Percentiles rank a stretch among this genome's conserved stretches.
Conservation (phyloP, 23 red algal genomes). For the Gracilaria gracilis region DNA sequence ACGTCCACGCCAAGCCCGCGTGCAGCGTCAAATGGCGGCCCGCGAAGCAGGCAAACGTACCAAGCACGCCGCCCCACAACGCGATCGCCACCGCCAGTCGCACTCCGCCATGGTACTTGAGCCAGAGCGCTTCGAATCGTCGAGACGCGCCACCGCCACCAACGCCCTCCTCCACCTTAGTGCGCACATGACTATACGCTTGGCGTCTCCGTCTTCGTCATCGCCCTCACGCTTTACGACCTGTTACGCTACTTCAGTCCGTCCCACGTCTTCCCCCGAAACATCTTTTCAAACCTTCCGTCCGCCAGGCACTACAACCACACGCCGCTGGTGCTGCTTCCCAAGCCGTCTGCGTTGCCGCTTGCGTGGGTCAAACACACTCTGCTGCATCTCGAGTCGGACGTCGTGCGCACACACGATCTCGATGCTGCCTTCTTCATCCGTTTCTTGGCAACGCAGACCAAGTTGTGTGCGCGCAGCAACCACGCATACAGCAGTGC, state of each 20-base stretch:
- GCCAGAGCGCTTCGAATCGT: neutral
- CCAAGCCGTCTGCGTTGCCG: conserved; percentile 20
- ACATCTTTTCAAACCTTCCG: conserved; percentile 7
- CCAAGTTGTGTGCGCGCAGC: conserved; percentile 35
- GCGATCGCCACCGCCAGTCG: neutral
- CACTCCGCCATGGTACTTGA: too few relatives aligned
- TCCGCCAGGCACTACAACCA: conserved; percentile 37
- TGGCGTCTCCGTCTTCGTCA: conserved; percentile 46
- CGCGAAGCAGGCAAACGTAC: neutral
- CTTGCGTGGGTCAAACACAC: conserved; percentile 34
- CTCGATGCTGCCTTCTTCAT: conserved; percentile 75
- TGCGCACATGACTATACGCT: too few relatives aligned
- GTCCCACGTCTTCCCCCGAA: conserved; percentile 40
- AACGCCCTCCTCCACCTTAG: conserved; percentile 32
- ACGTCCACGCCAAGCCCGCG: neutral
- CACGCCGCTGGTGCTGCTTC: neutral
- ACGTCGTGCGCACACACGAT: conserved; percentile 44
- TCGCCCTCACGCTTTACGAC: conserved; percentile 41
- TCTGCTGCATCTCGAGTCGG: neutral
- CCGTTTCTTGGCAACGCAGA: conserved; percentile 49
- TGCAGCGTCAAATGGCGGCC: neutral
- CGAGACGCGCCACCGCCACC: neutral
- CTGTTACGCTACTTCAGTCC: conserved; percentile 57
- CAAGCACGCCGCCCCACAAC: neutral
- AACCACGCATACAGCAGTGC: too few relatives aligned